Evolutionary conservation across 129 eudicot genomes (phyloP).

Genomic region (Apium graveolens): DNA sequence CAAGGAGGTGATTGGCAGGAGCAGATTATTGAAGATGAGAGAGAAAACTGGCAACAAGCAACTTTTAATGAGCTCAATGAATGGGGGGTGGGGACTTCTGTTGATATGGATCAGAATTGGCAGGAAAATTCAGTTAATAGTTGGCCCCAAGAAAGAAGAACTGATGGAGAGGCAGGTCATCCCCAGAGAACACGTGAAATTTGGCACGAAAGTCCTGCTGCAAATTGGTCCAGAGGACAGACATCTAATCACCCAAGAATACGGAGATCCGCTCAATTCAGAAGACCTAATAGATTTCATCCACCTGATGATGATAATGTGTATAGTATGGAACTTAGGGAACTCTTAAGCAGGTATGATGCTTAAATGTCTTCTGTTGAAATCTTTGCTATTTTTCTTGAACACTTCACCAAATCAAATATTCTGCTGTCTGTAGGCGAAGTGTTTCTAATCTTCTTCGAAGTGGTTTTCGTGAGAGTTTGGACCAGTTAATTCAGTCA

Average conservation of each 20-base stretch:
- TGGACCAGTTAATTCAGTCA: constrained; percentile 88
- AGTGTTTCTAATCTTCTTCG: constrained; percentile 95
- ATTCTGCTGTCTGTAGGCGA: constrained; percentile 57
- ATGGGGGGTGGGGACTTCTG: constrained; percentile 48
- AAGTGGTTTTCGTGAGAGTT: constrained; percentile 94
- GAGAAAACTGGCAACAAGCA: constrained; percentile 49
- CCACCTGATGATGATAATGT: constrained; percentile 98
- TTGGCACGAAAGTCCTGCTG: constrained; percentile 57
- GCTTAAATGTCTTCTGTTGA: background rate
- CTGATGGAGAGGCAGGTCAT: constrained; percentile 36
- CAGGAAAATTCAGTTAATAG: constrained; percentile 43
- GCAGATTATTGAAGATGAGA: constrained; percentile 49
- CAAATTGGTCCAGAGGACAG: constrained; percentile 58
- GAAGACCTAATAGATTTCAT: constrained; percentile 75
- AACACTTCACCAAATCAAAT: background rate
- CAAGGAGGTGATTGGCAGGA: constrained; percentile 46
- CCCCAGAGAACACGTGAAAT: constrained; percentile 39
- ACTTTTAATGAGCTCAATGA: constrained; percentile 35
- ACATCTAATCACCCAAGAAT: constrained; percentile 74
- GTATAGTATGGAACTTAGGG: constrained; percentile 98
- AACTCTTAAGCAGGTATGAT: constrained; percentile 83
- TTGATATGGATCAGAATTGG: constrained; percentile 35
- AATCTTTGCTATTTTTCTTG: background rate
- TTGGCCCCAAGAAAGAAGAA: constrained; percentile 50
- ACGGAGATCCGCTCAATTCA: constrained; percentile 39